Base-by-base conservation (phyloP, 345 rosid species). In the Adansonia digitata region DNA sequence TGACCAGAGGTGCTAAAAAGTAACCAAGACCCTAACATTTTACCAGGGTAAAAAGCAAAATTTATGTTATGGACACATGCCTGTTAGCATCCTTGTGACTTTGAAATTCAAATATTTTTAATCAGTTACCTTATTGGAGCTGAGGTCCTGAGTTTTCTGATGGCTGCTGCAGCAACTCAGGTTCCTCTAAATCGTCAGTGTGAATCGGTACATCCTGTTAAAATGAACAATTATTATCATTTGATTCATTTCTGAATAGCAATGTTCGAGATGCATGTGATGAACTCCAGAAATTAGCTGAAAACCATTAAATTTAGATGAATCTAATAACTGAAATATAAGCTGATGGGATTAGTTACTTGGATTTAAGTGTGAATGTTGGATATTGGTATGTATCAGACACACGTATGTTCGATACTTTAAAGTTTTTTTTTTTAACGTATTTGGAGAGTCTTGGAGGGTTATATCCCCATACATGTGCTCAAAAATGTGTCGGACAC, bases 121-220 rank as follows among this genome's bases (percentile, higher is more conserved):
- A 31, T 31, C 51, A 14, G 31, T 39, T 51, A 49, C 62, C 62
- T 84, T 76, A 84, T 77, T 81, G 72, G 78, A 87, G 85, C 79
- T 84, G 87, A 51, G 85, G 73, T 53, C 81, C 90, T 6, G 85
- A 71, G 43, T 74, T 86, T 74, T 88, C 86, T 5, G 83, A 62
- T 4, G 84, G 86, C 71, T 81, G 88, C 78, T 88, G 95, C 83
- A 91, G 76, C 75, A 90, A 81, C 78, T 86, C 97, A 0, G 85
- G 42, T 73, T 88, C 98, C 72, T 88, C 95, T 31, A 91, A 79
- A 77, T 91, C 98, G 0, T 88, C 91, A 0, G 78, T 60, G 53
- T 86, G 92, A 78, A 84, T 79, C 14, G 72, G 84, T 78, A 88
- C 67, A 66, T 86, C 97, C 97, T 94, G 90, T 49, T 80, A 34